Evolutionary conservation across 768 basidiomycete genomes (phyloP).

Genomic region (Macrolepiota albuminosa): DNA sequence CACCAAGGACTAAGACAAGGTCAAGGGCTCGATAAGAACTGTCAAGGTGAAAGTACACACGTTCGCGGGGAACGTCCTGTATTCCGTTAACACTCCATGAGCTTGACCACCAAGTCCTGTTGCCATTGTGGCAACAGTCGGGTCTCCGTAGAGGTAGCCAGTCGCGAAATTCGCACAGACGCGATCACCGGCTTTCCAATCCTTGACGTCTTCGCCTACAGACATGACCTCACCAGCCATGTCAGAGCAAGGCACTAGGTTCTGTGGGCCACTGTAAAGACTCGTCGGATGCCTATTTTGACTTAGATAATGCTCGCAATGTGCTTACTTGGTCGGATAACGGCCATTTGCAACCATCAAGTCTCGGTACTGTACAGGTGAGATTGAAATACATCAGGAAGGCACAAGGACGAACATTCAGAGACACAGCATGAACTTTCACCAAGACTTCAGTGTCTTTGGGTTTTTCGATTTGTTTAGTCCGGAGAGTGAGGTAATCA

Average conservation of each 20-base stretch:
- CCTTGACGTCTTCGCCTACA: conserved; percentile 36
- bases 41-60: conserved; percentile 17
- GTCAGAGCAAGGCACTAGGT: conserved; percentile 41
- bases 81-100: conserved; percentile 52
- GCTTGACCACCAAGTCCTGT: conserved; percentile 41
- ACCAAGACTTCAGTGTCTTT: conserved; percentile 48
- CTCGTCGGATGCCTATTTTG: background rate
- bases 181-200: conserved; percentile 52
- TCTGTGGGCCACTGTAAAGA: conserved; percentile 7
- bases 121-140: conserved; percentile 24
- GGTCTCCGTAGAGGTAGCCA: conserved; percentile 45
- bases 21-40: background rate
- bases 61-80: conserved; percentile 44
- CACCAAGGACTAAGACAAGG: conserved; percentile 39
- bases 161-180: conserved; percentile 49
- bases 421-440: conserved; percentile 51
- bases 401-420: conserved; percentile 32
- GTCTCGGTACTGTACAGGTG: conserved; percentile 41
- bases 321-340: conserved; percentile 31
- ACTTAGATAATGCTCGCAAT: background rate
- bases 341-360: conserved; percentile 32
- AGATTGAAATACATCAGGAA: background rate
- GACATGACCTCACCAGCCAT: conserved; percentile 54
- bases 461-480: conserved; percentile 24
- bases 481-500: conserved; percentile 20